A percentile compares a stretch with the other conserved stretches of the same genome.
phyloP scores from a whole-genome alignment of 768 basidiomycete genomes.

The Clitopilus hobsonii region DNA sequence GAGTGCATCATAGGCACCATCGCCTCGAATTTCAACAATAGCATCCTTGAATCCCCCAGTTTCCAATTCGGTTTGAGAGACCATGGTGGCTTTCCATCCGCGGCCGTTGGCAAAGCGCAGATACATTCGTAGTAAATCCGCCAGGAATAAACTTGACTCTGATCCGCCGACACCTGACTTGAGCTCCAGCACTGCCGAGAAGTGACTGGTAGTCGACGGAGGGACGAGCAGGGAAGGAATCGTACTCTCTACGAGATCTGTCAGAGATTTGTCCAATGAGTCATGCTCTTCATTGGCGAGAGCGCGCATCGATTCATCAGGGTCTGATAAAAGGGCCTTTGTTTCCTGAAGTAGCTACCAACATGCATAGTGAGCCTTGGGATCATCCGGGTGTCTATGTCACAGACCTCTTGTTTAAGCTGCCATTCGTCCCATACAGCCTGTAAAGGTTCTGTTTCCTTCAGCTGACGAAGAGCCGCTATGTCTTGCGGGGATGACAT shows the following conservation, averaged over 20 bases:
- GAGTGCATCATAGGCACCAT: conserved; percentile 73
- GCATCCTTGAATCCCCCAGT: conserved; percentile 74
- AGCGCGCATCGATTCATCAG: conserved; percentile 70
- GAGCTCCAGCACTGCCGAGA: conserved; percentile 83
- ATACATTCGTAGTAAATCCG: conserved; percentile 81
- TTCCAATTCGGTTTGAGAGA: conserved; percentile 54
- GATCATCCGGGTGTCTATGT: not conserved
- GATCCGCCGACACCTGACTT: conserved; percentile 92
- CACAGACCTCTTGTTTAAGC: conserved; percentile 52
- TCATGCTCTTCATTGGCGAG: conserved; percentile 68
- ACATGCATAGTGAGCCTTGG: conserved; percentile 6
- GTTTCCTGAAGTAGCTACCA: conserved; percentile 68
- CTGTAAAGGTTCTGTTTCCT: conserved; percentile 65
- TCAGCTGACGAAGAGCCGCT: conserved; percentile 51
- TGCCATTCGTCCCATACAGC: conserved; percentile 66
- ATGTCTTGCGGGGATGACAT: conserved; percentile 56
- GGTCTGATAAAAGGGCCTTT: conserved; percentile 56
- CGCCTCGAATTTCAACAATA: conserved; percentile 72
- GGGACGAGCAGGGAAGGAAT: conserved; percentile 77
- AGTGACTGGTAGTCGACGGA: conserved; percentile 53
- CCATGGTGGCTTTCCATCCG: conserved; percentile 57
- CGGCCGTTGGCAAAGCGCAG: conserved; percentile 52
- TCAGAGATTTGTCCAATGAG: conserved; percentile 33
- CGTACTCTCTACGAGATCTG: conserved; percentile 30
- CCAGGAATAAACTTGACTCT: conserved; percentile 80